Percentiles rank a stretch among this genome's conserved stretches.
Conservation (phyloP, 2,329 filamentous ascomycete genomes). For the Aspergillus candidus region DNA sequence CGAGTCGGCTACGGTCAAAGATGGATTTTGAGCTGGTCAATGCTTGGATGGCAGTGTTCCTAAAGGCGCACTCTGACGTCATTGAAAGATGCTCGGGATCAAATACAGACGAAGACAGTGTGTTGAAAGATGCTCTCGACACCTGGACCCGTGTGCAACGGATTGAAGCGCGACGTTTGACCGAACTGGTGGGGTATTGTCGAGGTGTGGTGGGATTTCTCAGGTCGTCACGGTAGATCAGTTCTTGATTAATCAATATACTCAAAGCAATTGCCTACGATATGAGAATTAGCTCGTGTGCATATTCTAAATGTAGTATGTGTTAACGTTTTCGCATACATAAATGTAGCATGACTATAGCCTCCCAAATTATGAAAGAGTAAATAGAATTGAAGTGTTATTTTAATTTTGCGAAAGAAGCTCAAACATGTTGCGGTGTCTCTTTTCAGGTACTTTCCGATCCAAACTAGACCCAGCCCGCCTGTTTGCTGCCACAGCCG, state of each 20-base stretch:
- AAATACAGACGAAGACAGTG: conserved; percentile 40
- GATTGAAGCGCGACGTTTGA: conserved; percentile 63
- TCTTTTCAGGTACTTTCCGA: too few relatives aligned
- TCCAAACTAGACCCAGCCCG: too few relatives aligned
- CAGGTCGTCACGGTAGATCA: conserved; percentile 48
- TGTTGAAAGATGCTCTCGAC: conserved; percentile 54
- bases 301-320: background rate
- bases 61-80: conserved; percentile 67
- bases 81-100: conserved; percentile 42
- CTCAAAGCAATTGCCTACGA: background rate
- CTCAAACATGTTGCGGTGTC: conserved; percentile 10
- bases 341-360: too few relatives aligned
- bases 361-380: too few relatives aligned
- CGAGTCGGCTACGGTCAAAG: conserved; percentile 59
- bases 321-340: background rate
- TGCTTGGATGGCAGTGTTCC: conserved; percentile 94
- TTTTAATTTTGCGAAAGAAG: background rate
- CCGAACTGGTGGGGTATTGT: conserved; percentile 77
- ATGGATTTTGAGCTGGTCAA: conserved; percentile 90
- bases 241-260: background rate
- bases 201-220: conserved; percentile 79
- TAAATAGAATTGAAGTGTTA: too few relatives aligned
- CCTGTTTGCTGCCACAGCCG: too few relatives aligned
- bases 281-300: background rate
- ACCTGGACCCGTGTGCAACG: conserved; percentile 70